Conservation (phyloP, 108 stramenopile genomes). For the Mayamaea pseudoterrestris region DNA sequence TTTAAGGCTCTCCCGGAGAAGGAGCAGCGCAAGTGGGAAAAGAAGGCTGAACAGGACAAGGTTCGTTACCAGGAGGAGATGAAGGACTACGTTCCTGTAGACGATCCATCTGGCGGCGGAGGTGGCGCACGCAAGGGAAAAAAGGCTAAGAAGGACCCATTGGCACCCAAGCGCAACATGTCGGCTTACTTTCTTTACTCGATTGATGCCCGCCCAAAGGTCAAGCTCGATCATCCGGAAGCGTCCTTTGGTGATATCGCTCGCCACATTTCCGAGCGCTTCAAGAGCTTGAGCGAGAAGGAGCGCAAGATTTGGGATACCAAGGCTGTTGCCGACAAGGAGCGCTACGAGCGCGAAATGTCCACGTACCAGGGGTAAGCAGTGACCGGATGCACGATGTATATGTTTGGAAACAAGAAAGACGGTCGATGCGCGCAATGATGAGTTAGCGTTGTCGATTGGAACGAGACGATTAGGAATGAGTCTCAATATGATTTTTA, state of each 20-base stretch:
- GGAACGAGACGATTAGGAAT: no score
- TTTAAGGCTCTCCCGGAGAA: constrained; percentile 57
- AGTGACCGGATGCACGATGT: no score
- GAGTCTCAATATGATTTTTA: no score
- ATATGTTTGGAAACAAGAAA: no score
- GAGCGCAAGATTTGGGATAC: constrained; percentile 55
- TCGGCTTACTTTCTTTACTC: constrained; percentile 72
- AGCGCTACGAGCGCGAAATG: constrained; percentile 51
- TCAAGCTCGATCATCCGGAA: constrained; percentile 64
- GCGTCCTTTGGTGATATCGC: constrained; percentile 62
- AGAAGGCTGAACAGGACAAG: constrained; percentile 71
- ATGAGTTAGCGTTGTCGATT: no score
- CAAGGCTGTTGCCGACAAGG: constrained; percentile 64
- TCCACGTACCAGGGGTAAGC: constrained; percentile 21
- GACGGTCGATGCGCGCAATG: no score
- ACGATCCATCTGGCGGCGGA: constrained; percentile 33
- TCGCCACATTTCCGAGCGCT: constrained; percentile 47
- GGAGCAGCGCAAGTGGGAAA: constrained; percentile 67
- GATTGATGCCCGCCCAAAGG: constrained; percentile 37
- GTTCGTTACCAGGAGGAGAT: constrained; percentile 76
- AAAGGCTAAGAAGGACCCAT: constrained; percentile 22
- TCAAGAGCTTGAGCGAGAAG: constrained; percentile 54
- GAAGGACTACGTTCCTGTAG: constrained; percentile 65
- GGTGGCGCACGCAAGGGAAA: constrained; percentile 27
- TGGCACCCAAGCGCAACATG: constrained; percentile 38